Evolutionary conservation across 2,329 filamentous ascomycete species (phyloP).

Genomic region (Ophiocordyceps polyrhachis-furcata): DNA sequence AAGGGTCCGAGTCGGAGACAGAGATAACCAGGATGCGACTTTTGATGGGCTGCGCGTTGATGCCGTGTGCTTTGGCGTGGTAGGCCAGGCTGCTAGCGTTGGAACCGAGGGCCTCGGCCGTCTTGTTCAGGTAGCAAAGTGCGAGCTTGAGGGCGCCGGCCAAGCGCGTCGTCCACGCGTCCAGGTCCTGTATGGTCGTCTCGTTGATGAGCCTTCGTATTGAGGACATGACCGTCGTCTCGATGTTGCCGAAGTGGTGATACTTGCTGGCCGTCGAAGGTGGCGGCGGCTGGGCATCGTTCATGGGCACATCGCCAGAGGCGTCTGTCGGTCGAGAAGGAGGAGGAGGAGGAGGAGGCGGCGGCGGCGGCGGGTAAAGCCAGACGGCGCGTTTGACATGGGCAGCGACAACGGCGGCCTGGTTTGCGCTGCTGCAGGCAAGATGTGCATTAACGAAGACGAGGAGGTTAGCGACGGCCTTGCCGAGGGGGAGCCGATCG

Average conservation of each 20-base stretch:
- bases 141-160: conserved; percentile 82
- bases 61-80: conserved; percentile 13
- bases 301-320: conserved; percentile 41
- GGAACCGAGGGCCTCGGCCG: conserved; percentile 43
- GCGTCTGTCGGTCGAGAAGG: conserved; percentile 6
- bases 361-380: conserved; percentile 48
- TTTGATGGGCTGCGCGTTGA: conserved; percentile 14
- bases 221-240: conserved; percentile 58
- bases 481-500: conserved; percentile 57
- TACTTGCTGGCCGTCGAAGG: conserved; percentile 62
- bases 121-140: conserved; percentile 78
- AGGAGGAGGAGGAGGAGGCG: conserved; percentile 2
- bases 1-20: conserved; percentile 66
- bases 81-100: conserved; percentile 27
- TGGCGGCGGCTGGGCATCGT: conserved; percentile 19
- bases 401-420: conserved; percentile 78
- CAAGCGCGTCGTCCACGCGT: conserved; percentile 68
- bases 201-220: conserved; percentile 52
- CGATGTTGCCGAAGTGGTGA: conserved; percentile 74
- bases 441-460: conserved; percentile 96
- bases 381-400: conserved; percentile 75
- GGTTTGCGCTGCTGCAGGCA: conserved; percentile 82
- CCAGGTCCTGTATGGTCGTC: conserved; percentile 46
- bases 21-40: conserved; percentile 72
- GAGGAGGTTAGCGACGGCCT: conserved; percentile 71